Base-by-base conservation (phyloP, 2,329 filamentous ascomycete genomes). In the Rhynchosporium graminicola region DNA sequence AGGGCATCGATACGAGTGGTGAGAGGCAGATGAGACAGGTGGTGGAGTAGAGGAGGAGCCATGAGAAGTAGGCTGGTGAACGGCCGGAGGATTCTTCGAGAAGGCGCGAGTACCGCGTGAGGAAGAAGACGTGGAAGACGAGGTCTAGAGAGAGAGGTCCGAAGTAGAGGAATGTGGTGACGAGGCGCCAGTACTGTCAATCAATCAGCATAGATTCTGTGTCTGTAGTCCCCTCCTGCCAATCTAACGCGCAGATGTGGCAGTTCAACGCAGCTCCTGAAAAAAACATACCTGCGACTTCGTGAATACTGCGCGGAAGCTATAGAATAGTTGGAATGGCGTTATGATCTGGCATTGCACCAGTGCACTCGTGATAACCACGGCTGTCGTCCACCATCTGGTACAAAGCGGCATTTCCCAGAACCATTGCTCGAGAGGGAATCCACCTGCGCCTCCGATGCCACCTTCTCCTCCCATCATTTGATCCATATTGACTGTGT, bases 351-450 rank as follows among this genome's bases (percentile, higher is more conserved):
- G 87, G 78, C 92, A 98, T 77, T 98, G 95, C 4, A 98, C 92
- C 70, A 98, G 80, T 15, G 92, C 87, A 69, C 92, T 96, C 10
- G 90, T 95, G 62, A 92, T 80, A 47, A 98, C 87, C 0, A 93
- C 96, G 4, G 93, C 92, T 29, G 92, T 93, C 28, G 95, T 98
- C 95, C 95, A 99, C 88, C 91, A 96, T 65, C 95, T 83, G 43
- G 95, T 99, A 77, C 93, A 96, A 31, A 95, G 87, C 3, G 95
- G 95, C 90, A 97, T 97, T 33, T 99, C 95, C 83, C 92, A 97
- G 77, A 97, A 98, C 95, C 95, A 99, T 70, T 94, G 89, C 77
- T 98, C 95, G 7, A 99, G 83, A 47, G 94, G 95, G 73, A 97
- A 80, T 59, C 83, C 80, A 63, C 82, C 85, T 69, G 82, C 84